These are phyloP conservation scores for Citrullus mucosospermus DNA, from an alignment of 306 rosid genomes.

Conservation along the genomic window DNA sequence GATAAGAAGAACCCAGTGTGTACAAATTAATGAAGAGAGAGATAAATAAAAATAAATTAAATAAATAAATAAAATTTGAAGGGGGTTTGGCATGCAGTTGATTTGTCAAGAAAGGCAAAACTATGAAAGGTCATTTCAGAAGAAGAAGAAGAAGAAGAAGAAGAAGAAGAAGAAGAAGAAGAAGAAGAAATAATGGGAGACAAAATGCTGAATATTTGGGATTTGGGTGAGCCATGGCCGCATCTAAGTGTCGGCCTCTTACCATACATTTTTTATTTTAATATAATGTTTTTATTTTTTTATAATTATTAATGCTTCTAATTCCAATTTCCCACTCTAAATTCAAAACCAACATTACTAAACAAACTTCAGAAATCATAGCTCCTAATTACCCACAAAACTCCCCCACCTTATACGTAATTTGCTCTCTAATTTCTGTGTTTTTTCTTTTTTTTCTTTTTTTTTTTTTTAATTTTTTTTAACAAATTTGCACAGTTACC, in stretches of 20 bases:
- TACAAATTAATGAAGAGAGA: background rate
- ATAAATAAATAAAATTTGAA: background rate
- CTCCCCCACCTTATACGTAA: background rate
- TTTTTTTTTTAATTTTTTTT: too few species aligned
- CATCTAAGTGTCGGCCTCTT: slow-evolving; percentile 47
- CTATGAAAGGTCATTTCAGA: slow-evolving; percentile 2
- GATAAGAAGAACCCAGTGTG: background rate
- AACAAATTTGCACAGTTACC: background rate
- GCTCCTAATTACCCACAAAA: slow-evolving; percentile 1
- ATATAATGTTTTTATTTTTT: background rate
- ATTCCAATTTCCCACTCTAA: background rate
- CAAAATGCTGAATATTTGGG: slow-evolving; percentile 35
- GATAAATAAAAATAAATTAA: background rate
- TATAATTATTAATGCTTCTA: background rate
- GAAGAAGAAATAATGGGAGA: slow-evolving; percentile 1
- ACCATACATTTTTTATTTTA: slow-evolving; percentile 16
- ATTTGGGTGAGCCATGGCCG: slow-evolving; percentile 28
- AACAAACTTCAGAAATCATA: background rate
- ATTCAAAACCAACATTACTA: background rate
- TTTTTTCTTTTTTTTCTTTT: background rate
- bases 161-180: background rate
- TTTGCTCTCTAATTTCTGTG: background rate
- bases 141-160: background rate
- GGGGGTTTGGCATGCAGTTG: background rate
- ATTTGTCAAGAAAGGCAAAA: background rate